Evolutionary conservation across 2,329 filamentous ascomycete genomes (phyloP), one percentile per base, ranked within the genome.

Genomic region (Nemania bipapillata): DNA sequence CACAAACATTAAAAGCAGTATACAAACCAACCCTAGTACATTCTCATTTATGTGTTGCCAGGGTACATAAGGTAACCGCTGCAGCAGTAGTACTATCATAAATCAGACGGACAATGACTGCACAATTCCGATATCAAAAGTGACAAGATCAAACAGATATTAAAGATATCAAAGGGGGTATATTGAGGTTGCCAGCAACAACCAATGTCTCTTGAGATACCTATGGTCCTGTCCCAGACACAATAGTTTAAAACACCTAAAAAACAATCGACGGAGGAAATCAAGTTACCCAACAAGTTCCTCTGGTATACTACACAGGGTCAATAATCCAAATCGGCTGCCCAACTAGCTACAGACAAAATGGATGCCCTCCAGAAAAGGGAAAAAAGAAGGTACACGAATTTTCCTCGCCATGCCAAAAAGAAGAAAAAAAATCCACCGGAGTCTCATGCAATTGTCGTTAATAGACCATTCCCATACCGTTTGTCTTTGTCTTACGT

Each of bases 151-250:
- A 32, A 61, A 54, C 35, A 42, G 45, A 59, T 42, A 58, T 63
- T 28, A 62, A n/a, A n/a, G n/a, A n/a, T n/a, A n/a, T n/a, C n/a
- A n/a, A n/a, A 65, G 28, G 52, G 66, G 66, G 61, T 69, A 65
- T 69, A 62, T 69, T 62, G 55, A 62, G 35, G 59, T 62, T 58
- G 47, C 22, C 54, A 53, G 58, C 22, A 53, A 55, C 65, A 59
- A 59, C 59, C 45, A 67, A 53, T 49, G 28, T 32, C 61, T 64
- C 56, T 49, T 47, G 32, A 53, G 42, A 42, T 28, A 64, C 53
- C 59, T 56, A 63, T 47, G 35, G 52, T 37, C 54, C 54, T 1
- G 17, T 15, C 58, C 50, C 6, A 35, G 28, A 15, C 26, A 54
- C 22, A 59, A 20, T 20, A 15, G 35, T 40, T 53, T 26, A 45